These are phyloP conservation scores for Penicillium crustosum DNA, from an alignment of 2,329 filamentous ascomycete species.

Conservation along the genomic window DNA sequence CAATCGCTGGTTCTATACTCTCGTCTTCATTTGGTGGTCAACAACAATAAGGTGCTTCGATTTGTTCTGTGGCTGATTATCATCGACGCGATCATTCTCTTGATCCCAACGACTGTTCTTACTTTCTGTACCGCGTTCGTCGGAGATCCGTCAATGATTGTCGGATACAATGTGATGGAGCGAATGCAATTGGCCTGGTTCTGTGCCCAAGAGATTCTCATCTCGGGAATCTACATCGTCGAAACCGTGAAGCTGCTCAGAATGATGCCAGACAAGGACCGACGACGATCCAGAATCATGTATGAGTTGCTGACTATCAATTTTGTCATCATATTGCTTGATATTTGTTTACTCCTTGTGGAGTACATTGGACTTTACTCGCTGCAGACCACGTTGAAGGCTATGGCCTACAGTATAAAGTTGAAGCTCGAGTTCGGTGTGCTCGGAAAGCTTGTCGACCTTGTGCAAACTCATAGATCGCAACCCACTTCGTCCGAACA, in stretches of 20 bases:
- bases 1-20: slow-evolving; percentile 64
- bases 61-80: slow-evolving; percentile 59
- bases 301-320: slow-evolving; percentile 52
- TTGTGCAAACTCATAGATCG: slow-evolving; percentile 37
- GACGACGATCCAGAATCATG: slow-evolving; percentile 44
- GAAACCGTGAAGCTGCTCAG: slow-evolving; percentile 50
- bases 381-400: slow-evolving; percentile 48
- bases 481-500: slow-evolving; percentile 33
- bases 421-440: slow-evolving; percentile 53
- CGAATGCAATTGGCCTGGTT: slow-evolving; percentile 46
- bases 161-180: slow-evolving; percentile 48
- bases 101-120: slow-evolving; percentile 56
- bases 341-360: slow-evolving; percentile 45
- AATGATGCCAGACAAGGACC: slow-evolving; percentile 35
- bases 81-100: slow-evolving; percentile 52
- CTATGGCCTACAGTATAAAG: slow-evolving; percentile 51
- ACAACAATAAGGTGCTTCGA: slow-evolving; percentile 49
- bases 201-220: slow-evolving; percentile 46
- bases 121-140: slow-evolving; percentile 47
- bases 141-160: slow-evolving; percentile 23
- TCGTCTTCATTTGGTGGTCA: slow-evolving; percentile 60
- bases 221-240: slow-evolving; percentile 54
- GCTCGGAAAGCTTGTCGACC: slow-evolving; percentile 43
- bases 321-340: slow-evolving; percentile 48
- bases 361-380: slow-evolving; percentile 47